Evolutionary conservation across 192 early-diverging fungal species (phyloP), one percentile per base, ranked within the genome.

Genomic region (Coemansia sp.): DNA sequence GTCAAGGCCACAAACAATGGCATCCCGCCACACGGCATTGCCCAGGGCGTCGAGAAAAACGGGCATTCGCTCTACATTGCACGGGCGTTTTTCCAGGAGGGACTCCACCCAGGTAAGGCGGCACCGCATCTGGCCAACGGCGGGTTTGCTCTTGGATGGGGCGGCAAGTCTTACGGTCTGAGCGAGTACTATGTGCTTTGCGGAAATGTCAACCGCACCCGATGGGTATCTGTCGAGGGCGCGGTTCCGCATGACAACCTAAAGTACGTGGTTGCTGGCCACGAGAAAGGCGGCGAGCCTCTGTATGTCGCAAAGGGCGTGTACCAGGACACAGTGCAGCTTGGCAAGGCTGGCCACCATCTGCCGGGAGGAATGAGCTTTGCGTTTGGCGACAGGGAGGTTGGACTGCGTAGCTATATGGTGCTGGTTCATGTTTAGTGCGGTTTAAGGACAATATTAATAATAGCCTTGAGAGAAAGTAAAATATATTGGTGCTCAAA

Each of bases 181-280:
- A 57, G 61, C 46, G 56, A 72, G 49, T 83, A 79, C 59, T 67
- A 78, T 51, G 72, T 86, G 0, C 62, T 86, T 23, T 75, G 78
- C 61, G 84, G 84, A 20, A 51, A 64, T 41, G 64, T 72, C 46
- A 72, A 65, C 55, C 50, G 65, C 30, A 55, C 80, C 10, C 52
- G 53, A 18, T 83, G 78, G 72, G 58, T 82, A 20, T 59, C 70
- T 0, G 55, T 58, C 19, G 25, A 52, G 1, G 80, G 80, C 11
- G n/a, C 55, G 2, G 58, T 74, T 14, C 44, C 44, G 9, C 5
- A 29, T 5, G 44, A 29, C 27, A 10, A 10, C 9, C 27, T 46
- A 6, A 32, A 20, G 0, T 40, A 44, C 11, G 62, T 77, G 4
- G 43, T 56, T 13, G 73, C 49, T 18, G 66, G 73, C 18, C 53